Conservation (phyloP, 2,329 filamentous ascomycete species). For the Calonectria pauciramosa region DNA sequence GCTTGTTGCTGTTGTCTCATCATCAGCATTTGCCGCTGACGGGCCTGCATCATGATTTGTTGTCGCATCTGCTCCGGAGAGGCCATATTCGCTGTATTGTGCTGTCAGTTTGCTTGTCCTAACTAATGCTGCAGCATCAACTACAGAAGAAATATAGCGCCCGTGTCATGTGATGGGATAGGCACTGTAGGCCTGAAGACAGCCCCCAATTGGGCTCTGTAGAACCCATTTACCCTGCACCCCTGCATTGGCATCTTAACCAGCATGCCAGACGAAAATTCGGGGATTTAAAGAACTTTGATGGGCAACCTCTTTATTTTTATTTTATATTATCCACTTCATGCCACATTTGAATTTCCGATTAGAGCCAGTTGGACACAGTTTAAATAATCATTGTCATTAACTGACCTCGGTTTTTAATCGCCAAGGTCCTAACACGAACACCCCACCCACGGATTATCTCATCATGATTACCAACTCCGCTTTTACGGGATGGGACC, state of each 20-base stretch:
- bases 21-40: slow-evolving; percentile 13
- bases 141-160: neutral
- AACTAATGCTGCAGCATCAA: neutral
- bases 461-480: no score
- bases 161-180: neutral
- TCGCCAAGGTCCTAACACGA: no score
- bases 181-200: neutral
- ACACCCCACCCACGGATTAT: no score
- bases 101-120: neutral
- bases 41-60: slow-evolving; percentile 10
- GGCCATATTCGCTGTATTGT: neutral
- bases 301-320: no score
- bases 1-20: neutral
- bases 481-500: slow-evolving; percentile 47
- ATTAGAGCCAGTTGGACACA: no score
- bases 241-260: neutral
- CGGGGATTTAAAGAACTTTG: no score
- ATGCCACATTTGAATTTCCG: no score
- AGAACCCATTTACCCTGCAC: neutral
- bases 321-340: no score
- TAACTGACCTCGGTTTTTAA: no score
- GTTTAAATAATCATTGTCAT: no score
- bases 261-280: neutral
- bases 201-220: neutral
- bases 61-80: slow-evolving; percentile 9